Conservation (phyloP, 257 asterid species). For the Asclepias syriaca region DNA sequence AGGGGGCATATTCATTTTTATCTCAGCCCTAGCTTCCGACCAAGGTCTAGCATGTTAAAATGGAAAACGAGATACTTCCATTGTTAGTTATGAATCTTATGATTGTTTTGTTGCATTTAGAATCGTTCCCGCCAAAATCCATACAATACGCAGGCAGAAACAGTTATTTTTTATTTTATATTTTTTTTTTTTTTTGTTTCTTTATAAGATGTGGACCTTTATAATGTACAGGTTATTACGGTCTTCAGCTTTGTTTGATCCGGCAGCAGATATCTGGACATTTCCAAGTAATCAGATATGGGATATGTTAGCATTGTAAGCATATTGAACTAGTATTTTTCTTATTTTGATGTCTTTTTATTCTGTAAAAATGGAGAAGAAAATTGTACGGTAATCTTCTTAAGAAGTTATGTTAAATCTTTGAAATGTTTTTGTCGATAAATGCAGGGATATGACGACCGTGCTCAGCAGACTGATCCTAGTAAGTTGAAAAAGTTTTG, state of each 20-base stretch:
- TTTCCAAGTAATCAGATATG: conserved; percentile 37
- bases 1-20: too few relatives aligned
- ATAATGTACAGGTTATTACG: conserved; percentile 33
- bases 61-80: background rate
- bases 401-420: background rate
- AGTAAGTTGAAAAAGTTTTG: conserved; percentile 32
- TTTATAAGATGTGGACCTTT: conserved; percentile 5
- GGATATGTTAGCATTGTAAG: conserved; percentile 44
- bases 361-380: background rate
- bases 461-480: conserved; percentile 50
- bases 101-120: background rate
- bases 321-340: conserved; percentile 8
- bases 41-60: background rate
- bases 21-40: background rate
- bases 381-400: background rate
- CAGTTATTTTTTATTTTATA: too few relatives aligned
- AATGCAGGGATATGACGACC: conserved; percentile 46
- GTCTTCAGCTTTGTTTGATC: conserved; percentile 14
- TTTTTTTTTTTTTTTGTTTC: background rate
- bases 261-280: conserved; percentile 16
- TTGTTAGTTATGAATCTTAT: background rate
- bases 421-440: conserved; percentile 1
- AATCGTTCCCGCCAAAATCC: background rate
- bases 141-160: background rate
- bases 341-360: background rate